Evolutionary conservation across 495 filamentous ascomycete genomes (phyloP).

Genomic region (Clohesyomyces aquaticus): DNA sequence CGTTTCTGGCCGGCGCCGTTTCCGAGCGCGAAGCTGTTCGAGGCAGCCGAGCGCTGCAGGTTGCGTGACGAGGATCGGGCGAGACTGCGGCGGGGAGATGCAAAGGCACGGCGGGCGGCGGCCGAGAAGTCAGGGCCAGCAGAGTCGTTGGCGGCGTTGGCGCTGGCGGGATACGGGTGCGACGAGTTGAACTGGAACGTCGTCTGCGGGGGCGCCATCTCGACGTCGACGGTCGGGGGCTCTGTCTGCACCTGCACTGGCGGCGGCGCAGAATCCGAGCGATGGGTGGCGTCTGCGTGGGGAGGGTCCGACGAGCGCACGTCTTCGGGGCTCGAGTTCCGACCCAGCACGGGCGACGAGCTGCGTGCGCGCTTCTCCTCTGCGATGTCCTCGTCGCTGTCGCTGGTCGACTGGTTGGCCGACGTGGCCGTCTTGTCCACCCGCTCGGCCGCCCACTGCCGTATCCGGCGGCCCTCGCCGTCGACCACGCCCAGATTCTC

Average conservation of each 20-base stretch:
- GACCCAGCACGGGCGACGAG: slow-evolving; percentile 64
- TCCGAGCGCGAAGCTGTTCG: slow-evolving; percentile 52
- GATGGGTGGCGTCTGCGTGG: slow-evolving; percentile 8
- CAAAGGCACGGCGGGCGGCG: slow-evolving; percentile 54
- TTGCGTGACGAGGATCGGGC: slow-evolving; percentile 52
- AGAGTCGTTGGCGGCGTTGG: slow-evolving; percentile 67
- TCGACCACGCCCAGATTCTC: slow-evolving; percentile 75
- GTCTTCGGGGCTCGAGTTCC: slow-evolving; percentile 51
- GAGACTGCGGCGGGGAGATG: slow-evolving; percentile 58
- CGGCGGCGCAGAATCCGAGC: slow-evolving; percentile 53
- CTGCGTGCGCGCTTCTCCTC: slow-evolving; percentile 56
- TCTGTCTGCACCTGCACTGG: slow-evolving; percentile 10
- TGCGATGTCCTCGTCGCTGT: slow-evolving; percentile 79
- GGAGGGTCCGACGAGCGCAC: slow-evolving; percentile 46
- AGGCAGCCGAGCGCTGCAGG: slow-evolving; percentile 46
- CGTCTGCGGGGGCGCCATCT: slow-evolving; percentile 47
- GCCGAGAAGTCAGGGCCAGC: slow-evolving; percentile 51
- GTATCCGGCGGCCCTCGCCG: slow-evolving; percentile 78
- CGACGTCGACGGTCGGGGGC: slow-evolving; percentile 19
- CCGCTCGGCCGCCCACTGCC: slow-evolving; percentile 83
- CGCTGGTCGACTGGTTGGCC: slow-evolving; percentile 50
- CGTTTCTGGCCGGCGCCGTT: slow-evolving; percentile 76
- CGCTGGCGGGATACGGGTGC: slow-evolving; percentile 59
- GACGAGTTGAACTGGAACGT: slow-evolving; percentile 74
- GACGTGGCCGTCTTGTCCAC: slow-evolving; percentile 67